phyloP scores from a whole-genome alignment of 306 rosid species.

The Glycyrrhiza uralensis region DNA sequence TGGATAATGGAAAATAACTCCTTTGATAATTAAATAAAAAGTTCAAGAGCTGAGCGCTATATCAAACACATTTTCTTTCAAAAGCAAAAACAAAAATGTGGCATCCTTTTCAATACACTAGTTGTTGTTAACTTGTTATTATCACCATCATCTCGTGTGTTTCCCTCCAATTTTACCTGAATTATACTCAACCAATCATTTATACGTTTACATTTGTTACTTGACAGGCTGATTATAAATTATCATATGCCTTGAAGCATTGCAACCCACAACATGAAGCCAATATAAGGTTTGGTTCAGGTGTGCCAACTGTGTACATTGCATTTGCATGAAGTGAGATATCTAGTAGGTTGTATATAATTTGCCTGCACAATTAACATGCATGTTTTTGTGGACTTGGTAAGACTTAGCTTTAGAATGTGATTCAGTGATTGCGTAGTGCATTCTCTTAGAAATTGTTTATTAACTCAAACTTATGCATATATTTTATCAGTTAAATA shows the following conservation, averaged over 20 bases:
- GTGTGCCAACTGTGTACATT: conserved; percentile 45
- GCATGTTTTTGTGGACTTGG: conserved; percentile 4
- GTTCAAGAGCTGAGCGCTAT: not conserved
- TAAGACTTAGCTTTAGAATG: conserved; percentile 6
- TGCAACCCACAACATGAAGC: conserved; percentile 80
- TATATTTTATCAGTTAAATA: not conserved
- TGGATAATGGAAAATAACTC: not conserved
- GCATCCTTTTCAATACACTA: not conserved
- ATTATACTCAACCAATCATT: conserved; percentile 5
- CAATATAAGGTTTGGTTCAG: conserved; percentile 87
- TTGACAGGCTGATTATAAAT: conserved; percentile 89
- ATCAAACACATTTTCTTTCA: not conserved
- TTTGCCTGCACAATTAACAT: conserved; percentile 4
- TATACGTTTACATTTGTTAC: conserved; percentile 21
- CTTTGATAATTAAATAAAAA: not conserved
- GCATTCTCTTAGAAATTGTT: not conserved
- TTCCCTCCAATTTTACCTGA: not conserved
- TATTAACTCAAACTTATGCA: not conserved
- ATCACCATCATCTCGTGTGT: not conserved
- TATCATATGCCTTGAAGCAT: conserved; percentile 83
- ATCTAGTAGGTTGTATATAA: not conserved
- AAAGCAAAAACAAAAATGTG: not conserved
- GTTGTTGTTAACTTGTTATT: not conserved
- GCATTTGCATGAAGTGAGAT: conserved; percentile 27
- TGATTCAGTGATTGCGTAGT: not conserved